Evolutionary conservation across 106 monocot genomes (phyloP).

Genomic region (Hemerocallis citrina): DNA sequence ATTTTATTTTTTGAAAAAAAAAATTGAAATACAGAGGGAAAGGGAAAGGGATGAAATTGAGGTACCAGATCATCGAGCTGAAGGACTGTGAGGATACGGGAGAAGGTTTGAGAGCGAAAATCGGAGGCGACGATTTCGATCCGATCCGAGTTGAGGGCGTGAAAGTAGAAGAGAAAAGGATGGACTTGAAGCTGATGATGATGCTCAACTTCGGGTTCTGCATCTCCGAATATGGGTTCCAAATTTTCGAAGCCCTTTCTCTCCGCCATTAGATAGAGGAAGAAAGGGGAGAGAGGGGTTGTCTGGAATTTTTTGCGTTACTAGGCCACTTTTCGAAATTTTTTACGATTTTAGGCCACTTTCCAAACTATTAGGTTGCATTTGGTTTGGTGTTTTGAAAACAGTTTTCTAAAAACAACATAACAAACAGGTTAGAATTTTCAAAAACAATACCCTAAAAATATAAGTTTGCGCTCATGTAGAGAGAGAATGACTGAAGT

Average conservation of each 20-base stretch:
- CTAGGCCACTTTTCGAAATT: too few species aligned
- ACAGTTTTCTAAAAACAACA: too few species aligned
- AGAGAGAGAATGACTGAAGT: too few species aligned
- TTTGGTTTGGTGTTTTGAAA: too few species aligned
- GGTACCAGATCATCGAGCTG: constrained; percentile 55
- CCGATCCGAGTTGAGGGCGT: constrained; percentile 20
- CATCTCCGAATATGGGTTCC: constrained; percentile 26
- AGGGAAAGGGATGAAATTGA: neutral
- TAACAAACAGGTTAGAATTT: too few species aligned
- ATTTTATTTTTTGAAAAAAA: too few species aligned
- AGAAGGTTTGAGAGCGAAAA: constrained; percentile 38
- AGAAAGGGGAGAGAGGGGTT: too few species aligned
- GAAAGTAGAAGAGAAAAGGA: constrained; percentile 37
- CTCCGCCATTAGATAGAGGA: constrained; percentile 45
- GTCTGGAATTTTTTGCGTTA: too few species aligned
- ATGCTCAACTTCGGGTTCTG: neutral
- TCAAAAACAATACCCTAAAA: too few species aligned
- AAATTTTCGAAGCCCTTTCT: constrained; percentile 33
- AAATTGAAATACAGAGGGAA: neutral
- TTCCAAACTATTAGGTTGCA: too few species aligned
- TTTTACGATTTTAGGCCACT: too few species aligned
- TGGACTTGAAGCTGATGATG: neutral
- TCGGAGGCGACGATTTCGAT: constrained; percentile 41
- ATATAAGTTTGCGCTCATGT: too few species aligned
- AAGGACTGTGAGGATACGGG: constrained; percentile 22